These are phyloP conservation scores for Herpetomonas samuelpessoai DNA, from an alignment of 208 protist genomes.

Conservation along the genomic window DNA sequence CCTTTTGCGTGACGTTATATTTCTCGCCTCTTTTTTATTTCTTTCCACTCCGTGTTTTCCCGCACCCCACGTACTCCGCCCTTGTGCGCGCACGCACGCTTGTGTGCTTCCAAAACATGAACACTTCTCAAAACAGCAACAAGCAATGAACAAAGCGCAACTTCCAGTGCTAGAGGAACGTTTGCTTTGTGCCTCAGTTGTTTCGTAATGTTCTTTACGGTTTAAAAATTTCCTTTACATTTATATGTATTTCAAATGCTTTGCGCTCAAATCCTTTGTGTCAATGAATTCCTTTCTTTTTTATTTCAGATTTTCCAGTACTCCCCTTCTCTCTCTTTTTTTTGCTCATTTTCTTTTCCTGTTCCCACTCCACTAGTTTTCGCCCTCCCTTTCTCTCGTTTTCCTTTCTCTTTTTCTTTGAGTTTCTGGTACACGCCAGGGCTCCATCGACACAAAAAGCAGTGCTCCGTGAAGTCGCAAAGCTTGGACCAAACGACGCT, in stretches of 20 bases:
- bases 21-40: constrained; percentile 7
- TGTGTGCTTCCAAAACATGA: no score
- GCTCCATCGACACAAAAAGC: no score
- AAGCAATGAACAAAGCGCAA: no score
- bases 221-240: background rate
- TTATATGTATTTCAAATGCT: constrained; percentile 1
- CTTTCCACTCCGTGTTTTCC: constrained; percentile 5
- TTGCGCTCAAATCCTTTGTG: constrained; percentile 3
- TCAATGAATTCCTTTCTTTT: background rate
- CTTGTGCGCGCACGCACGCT: no score
- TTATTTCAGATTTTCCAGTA: background rate
- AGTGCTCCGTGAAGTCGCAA: no score
- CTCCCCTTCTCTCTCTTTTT: constrained; percentile 4
- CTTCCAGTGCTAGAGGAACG: no score
- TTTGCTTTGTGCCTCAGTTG: constrained; percentile 2
- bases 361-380: constrained; percentile 1
- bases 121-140: no score
- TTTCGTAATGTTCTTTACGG: background rate
- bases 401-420: background rate
- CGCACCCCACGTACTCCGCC: no score
- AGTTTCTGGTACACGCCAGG: no score
- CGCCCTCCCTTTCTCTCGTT: constrained; percentile 5
- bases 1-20: background rate
- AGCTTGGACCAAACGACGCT: no score
- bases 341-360: constrained; percentile 5